Evolutionary conservation across 441 rosid genomes (phyloP), one percentile per base, ranked within the genome.

Genomic region (Pelargonium myrrhifolium): DNA sequence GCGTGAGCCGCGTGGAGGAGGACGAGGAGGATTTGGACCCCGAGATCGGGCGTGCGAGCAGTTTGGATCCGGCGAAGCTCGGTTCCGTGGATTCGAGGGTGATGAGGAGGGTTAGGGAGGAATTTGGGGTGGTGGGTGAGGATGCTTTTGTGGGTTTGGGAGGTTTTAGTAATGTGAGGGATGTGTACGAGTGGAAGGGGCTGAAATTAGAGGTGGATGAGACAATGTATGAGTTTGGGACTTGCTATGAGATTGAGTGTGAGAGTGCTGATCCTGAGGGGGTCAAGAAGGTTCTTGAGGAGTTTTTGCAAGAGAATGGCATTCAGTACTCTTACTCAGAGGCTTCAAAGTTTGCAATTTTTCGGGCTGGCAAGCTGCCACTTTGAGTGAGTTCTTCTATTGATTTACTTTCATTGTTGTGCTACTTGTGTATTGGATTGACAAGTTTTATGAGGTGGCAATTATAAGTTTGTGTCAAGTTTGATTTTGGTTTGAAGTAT

Each of bases 1-100:
- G 97, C 39, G 83, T 89, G 3, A 89, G 97, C 53, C 90, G 89
- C 14, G 93, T 93, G 6, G 94, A 86, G 64, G 96, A 93, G 73
- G 93, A 90, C 63, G 93, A 89, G 74, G 98, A 87, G 76, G 88
- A 87, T 0, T 47, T 90, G 51, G 88, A 87, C 1, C 78, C 76
- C 0, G 68, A 2, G 2, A 11, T 72, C 1, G 91, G 73, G 0
- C 65, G 77, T 20, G 78, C 78, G 18, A 3, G 62, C 14, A 31
- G n/a, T 1, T 8, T 9, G 10, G 62, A 58, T 7, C 62, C 62
- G 12, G 31, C 26, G 62, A 58, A 8, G 62, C 62, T 58, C 3
- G 62, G 3, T 18, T 58, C 12, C 5, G 24, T 58, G 26, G 31
- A 20, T 18, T 58, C 56, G 20, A 49, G 56, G 21, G 21, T 49